Base-by-base conservation (phyloP, 805 yeast species). In the Ogataea paradorogensis region DNA sequence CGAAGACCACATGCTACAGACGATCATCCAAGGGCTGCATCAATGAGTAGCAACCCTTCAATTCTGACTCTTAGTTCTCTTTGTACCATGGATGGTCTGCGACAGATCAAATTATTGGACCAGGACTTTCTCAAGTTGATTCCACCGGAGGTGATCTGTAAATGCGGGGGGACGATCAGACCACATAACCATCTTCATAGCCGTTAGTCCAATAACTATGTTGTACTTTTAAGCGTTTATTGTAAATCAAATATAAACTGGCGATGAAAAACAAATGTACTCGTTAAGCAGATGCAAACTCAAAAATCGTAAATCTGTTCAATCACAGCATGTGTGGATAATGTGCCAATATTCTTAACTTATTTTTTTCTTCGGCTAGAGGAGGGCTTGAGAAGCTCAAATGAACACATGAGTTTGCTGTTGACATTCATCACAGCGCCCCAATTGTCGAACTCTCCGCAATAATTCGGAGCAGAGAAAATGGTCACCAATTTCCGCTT, bases 391-490 rank as follows among this genome's bases (percentile, higher is more conserved):
- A 82, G 61, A 52, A 82, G 65, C 55, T 82, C 89, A 62, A 82
- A 82, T 27, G 84, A 78, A 53, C 90, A 82, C 64, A 80, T 77
- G 51, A 82, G 64, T 18, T 73, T 73, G 45, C 79, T 78, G 49
- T 80, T 82, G 15, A 82, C 86, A 53, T 79, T 74, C 86, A 82
- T 80, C 14, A 82, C 82, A 2, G 89, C 89, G 11, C 90, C 90
- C 77, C 82, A 82, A 55, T 82, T 82, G 51, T 81, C 78, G 61
- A 82, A 82, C 57, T 82, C 89, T 7, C 90, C 90, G 65, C 90
- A 82, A 54, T 85, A 85, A 56, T 85, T 85, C 3, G 95, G 95
- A 4, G 93, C 95, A 45, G 82, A 76, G 53, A 85, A 85, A 1
- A 85, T 80, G 0, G 95, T 85, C 1, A 85, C 93, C 41, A 85